Conservation (phyloP, 768 basidiomycete species). For the Lentinula lateritia region DNA sequence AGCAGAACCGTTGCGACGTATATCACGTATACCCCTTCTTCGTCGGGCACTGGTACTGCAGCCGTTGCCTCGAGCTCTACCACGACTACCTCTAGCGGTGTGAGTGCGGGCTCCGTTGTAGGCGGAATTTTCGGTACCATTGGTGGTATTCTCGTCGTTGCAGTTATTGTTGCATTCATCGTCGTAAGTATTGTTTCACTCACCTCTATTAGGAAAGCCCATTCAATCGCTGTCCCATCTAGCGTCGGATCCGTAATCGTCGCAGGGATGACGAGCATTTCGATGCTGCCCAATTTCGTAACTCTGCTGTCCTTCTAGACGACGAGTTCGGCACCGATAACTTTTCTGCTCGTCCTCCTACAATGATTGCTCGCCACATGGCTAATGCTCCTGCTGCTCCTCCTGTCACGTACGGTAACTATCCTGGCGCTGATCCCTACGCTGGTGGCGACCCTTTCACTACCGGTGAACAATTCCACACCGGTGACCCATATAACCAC, state of each 20-base stretch:
- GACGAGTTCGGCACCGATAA: slow-evolving; percentile 7
- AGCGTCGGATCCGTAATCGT: background rate
- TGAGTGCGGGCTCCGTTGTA: slow-evolving; percentile 1
- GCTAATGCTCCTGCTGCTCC: slow-evolving; percentile 6
- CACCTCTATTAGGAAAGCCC: background rate
- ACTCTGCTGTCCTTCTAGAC: slow-evolving; percentile 3
- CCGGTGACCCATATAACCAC: background rate
- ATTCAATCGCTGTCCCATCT: background rate
- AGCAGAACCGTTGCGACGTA: background rate
- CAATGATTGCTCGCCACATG: slow-evolving; percentile 8
- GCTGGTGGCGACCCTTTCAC: background rate
- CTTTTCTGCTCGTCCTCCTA: slow-evolving; percentile 5
- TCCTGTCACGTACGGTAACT: slow-evolving; percentile 1
- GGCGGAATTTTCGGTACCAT: slow-evolving; percentile 4
- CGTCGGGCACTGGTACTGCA: background rate
- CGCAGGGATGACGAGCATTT: slow-evolving; percentile 2
- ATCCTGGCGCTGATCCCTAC: background rate
- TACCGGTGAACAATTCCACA: background rate
- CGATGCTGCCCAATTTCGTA: slow-evolving; percentile 2
- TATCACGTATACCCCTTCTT: slow-evolving; percentile 1
- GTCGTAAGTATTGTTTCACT: background rate
- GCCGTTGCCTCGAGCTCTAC: background rate
- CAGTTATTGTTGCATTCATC: slow-evolving; percentile 3
- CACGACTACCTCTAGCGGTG: background rate
- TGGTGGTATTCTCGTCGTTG: slow-evolving; percentile 2